Evolutionary conservation across 352 stramenopile species (phyloP).

Genomic region (Globisporangium echinulatum): DNA sequence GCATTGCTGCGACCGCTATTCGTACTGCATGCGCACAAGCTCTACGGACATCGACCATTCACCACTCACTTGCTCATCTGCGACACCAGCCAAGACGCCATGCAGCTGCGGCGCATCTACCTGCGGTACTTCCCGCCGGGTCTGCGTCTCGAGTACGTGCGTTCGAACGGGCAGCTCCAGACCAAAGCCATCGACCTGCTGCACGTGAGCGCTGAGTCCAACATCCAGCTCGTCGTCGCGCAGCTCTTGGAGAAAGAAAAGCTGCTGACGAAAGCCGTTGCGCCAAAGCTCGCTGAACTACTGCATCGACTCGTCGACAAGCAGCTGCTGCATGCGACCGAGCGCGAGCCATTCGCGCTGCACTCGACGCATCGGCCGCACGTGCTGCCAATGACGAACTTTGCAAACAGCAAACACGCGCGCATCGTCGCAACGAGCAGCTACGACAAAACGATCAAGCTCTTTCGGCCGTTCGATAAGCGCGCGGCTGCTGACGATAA

Average conservation of each 20-base stretch:
- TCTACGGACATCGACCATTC: too few species aligned
- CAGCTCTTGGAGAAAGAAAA: slow-evolving; percentile 54
- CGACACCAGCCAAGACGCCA: slow-evolving; percentile 8
- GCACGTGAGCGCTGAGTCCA: slow-evolving; percentile 62
- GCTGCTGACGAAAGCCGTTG: slow-evolving; percentile 38
- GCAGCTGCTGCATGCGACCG: slow-evolving; percentile 31
- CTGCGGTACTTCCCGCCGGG: slow-evolving; percentile 69
- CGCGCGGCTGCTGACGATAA: slow-evolving; percentile 21
- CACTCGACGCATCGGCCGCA: slow-evolving; percentile 45
- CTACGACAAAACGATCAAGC: slow-evolving; percentile 71
- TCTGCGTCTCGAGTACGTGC: slow-evolving; percentile 55
- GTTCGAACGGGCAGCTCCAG: slow-evolving; percentile 36
- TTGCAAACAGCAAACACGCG: slow-evolving; percentile 61
- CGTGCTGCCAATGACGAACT: slow-evolving; percentile 63
- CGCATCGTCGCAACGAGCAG: slow-evolving; percentile 52
- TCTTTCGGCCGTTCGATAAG: slow-evolving; percentile 34
- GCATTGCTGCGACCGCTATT: too few species aligned
- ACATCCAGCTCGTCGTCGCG: slow-evolving; percentile 39
- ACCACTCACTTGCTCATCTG: background rate
- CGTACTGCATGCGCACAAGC: too few species aligned
- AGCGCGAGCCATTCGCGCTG: slow-evolving; percentile 21
- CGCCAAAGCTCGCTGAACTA: slow-evolving; percentile 46
- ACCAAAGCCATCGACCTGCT: slow-evolving; percentile 60
- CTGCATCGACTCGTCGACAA: slow-evolving; percentile 71
- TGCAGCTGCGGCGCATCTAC: slow-evolving; percentile 63